Percentiles rank a stretch among this genome's conserved stretches.
These are phyloP conservation scores for Chlorella sp. DNA, from an alignment of 139 green algal species.

Conservation along the genomic window DNA sequence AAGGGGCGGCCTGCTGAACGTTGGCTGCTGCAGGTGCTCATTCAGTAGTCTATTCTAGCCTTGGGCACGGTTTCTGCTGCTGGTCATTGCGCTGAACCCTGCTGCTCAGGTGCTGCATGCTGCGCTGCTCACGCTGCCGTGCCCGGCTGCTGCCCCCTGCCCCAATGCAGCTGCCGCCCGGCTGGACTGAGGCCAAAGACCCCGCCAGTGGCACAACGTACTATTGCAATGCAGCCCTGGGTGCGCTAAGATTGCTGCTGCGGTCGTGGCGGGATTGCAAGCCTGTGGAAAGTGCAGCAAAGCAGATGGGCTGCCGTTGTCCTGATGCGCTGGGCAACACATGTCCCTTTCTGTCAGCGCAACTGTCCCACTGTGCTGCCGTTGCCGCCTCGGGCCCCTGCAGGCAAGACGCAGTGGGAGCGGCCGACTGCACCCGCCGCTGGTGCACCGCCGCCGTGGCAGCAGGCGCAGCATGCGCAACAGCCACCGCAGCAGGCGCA, in stretches of 20 bases:
- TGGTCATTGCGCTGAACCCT: no score
- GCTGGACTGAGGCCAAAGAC: conserved; percentile 22
- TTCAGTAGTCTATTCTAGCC: no score
- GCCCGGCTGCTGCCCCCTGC: no score
- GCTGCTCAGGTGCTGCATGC: background rate
- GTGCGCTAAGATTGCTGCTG: background rate
- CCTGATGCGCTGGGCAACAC: background rate
- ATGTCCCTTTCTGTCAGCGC: background rate
- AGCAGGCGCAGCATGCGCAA: background rate
- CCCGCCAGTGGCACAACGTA: conserved; percentile 10
- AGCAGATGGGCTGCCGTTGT: background rate
- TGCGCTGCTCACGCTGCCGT: background rate
- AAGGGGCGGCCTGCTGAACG: no score
- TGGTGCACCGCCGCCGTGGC: background rate
- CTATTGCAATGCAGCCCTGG: conserved; percentile 14
- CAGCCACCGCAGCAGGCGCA: background rate
- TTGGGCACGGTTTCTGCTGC: no score
- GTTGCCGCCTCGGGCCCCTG: background rate
- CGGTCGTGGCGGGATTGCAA: background rate
- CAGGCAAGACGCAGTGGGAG: conserved; percentile 61
- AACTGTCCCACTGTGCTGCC: background rate
- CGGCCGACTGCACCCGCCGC: conserved; percentile 26
- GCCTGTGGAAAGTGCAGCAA: background rate
- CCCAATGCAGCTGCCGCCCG: background rate
- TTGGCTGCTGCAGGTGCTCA: background rate